These are phyloP conservation scores for Trichoderma brevicompactum DNA, from an alignment of 2,329 filamentous ascomycete species.

Conservation along the genomic window DNA sequence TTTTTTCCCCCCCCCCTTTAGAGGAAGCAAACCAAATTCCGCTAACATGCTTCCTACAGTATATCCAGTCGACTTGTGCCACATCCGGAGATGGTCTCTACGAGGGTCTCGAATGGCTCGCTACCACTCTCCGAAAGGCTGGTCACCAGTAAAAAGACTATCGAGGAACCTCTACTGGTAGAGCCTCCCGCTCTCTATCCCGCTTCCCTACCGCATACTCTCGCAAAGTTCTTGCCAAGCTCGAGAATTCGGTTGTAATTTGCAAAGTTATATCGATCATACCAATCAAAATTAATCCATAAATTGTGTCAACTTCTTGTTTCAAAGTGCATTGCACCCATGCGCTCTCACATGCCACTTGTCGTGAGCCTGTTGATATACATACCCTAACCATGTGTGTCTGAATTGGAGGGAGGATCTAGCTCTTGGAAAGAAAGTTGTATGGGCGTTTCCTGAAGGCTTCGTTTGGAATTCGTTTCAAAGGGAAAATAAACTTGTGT, in stretches of 20 bases:
- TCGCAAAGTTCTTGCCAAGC: conserved; percentile 47
- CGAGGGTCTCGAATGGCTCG: conserved; percentile 95
- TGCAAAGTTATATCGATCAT: conserved; percentile 59
- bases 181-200: conserved; percentile 40
- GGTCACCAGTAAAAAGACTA: conserved; percentile 61
- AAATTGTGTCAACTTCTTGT: conserved; percentile 41
- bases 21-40: not conserved
- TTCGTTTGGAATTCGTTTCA: conserved; percentile 33
- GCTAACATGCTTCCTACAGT: conserved; percentile 56
- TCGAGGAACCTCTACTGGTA: conserved; percentile 41
- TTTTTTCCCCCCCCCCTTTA: not conserved
- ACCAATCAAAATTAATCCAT: conserved; percentile 59
- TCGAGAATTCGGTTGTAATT: conserved; percentile 63
- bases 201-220: conserved; percentile 48
- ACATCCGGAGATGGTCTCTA: conserved; percentile 99
- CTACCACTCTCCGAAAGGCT: conserved; percentile 79
- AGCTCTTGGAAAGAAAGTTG: conserved; percentile 15
- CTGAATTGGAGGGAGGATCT: conserved; percentile 10
- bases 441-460: conserved; percentile 31
- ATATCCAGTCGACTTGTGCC: conserved; percentile 99
- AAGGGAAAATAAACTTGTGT: not conserved
- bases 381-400: conserved; percentile 16
- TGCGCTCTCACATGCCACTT: conserved; percentile 34
- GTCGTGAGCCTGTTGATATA: conserved; percentile 38
- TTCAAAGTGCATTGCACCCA: conserved; percentile 30